phyloP scores from a whole-genome alignment of 2,329 filamentous ascomycete species.

The Trichophaea hybrida region DNA sequence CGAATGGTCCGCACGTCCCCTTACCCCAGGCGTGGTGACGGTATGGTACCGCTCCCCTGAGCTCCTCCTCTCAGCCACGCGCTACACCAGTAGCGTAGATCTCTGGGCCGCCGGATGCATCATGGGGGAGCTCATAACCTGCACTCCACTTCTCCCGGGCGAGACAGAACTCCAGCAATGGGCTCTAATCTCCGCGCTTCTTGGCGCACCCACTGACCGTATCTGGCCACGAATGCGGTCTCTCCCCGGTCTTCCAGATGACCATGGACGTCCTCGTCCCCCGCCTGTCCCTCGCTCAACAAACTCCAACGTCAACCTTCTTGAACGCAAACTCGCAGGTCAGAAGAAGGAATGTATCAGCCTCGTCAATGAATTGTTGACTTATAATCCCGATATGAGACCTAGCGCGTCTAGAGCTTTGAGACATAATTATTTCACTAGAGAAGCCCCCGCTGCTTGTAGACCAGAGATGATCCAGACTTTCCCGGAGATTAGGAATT shows the following conservation, averaged over 20 bases:
- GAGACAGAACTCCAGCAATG: conserved; percentile 30
- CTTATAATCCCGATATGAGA: conserved; percentile 82
- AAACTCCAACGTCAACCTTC: conserved; percentile 25
- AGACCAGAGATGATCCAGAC: conserved; percentile 29
- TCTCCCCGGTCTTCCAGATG: conserved; percentile 19
- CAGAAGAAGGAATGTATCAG: conserved; percentile 35
- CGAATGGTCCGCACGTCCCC: conserved; percentile 29
- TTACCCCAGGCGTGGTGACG: conserved; percentile 55
- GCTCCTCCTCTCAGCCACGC: conserved; percentile 71
- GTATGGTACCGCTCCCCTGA: conserved; percentile 98
- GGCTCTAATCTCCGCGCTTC: conserved; percentile 28
- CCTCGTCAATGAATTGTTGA: conserved; percentile 65
- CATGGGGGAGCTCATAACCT: conserved; percentile 78
- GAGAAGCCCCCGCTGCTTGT: conserved; percentile 36
- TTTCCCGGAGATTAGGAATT: conserved; percentile 29
- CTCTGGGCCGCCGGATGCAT: conserved; percentile 98
- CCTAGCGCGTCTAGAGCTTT: conserved; percentile 77
- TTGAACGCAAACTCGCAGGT: conserved; percentile 28
- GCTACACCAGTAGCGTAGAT: conserved; percentile 93
- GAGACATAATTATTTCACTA: conserved; percentile 73
- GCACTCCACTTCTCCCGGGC: conserved; percentile 35
- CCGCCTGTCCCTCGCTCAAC: conserved; percentile 22
- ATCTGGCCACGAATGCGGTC: conserved; percentile 28
- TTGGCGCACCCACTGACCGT: conserved; percentile 29
- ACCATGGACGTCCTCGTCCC: conserved; percentile 16